A percentile compares a stretch with the other conserved stretches of the same genome.
phyloP scores from a whole-genome alignment of 2,329 filamentous ascomycete species.

The Fusarium cyanostomum region DNA sequence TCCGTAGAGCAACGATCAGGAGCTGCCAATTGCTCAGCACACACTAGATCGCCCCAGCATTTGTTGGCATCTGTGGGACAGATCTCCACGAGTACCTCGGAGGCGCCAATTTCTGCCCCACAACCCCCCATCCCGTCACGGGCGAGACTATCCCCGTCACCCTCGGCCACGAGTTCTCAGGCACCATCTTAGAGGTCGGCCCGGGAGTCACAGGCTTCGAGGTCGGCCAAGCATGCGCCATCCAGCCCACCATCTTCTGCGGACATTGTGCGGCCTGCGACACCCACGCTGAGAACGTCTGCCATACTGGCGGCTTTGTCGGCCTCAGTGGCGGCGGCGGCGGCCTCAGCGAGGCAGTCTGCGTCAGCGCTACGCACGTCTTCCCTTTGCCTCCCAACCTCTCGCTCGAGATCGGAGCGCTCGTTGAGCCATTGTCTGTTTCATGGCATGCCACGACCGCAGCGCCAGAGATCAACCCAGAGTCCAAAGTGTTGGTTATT shows the following conservation, averaged over 20 bases:
- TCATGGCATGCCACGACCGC: conserved; percentile 57
- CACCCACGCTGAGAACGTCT: conserved; percentile 64
- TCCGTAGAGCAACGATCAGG: rapidly evolving
- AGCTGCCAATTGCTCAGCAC: background rate
- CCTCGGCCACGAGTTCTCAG: conserved; percentile 73
- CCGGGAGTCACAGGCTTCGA: conserved; percentile 56
- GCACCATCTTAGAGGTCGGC: conserved; percentile 67
- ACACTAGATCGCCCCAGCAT: conserved; percentile 42
- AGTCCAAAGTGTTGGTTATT: conserved; percentile 58
- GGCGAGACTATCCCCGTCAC: conserved; percentile 66
- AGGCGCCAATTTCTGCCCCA: conserved; percentile 49
- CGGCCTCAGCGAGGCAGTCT: conserved; percentile 64
- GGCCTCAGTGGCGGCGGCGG: conserved; percentile 57
- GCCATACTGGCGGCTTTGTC: conserved; percentile 55
- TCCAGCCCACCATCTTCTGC: conserved; percentile 69
- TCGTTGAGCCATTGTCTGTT: conserved; percentile 63
- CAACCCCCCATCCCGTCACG: conserved; percentile 68
- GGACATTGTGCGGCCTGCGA: conserved; percentile 64
- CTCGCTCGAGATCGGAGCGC: conserved; percentile 59
- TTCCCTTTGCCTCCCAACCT: conserved; percentile 62
- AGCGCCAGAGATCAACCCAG: conserved; percentile 50
- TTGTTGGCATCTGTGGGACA: conserved; percentile 62
- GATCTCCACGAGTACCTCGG: conserved; percentile 47
- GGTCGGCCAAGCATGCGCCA: conserved; percentile 65
- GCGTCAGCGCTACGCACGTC: conserved; percentile 59